Evolutionary conservation across 2,329 filamentous ascomycete genomes (phyloP).

Genomic region (Nemania bipapillata): DNA sequence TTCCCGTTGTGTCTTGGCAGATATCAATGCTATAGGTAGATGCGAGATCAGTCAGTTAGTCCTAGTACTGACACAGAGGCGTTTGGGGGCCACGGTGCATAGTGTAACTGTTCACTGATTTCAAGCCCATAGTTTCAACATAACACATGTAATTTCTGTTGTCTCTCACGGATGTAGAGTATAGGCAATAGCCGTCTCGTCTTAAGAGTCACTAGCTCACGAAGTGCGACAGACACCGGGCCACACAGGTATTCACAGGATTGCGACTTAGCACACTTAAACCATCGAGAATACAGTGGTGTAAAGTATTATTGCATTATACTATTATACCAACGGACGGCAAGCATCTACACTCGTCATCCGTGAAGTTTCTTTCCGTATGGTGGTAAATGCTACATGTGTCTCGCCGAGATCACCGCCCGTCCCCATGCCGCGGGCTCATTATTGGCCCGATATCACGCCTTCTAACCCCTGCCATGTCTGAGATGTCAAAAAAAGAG

Average conservation of each 20-base stretch:
- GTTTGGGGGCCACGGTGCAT: background rate
- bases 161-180: background rate
- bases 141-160: background rate
- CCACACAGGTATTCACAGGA: background rate
- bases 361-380: slow-evolving; percentile 22
- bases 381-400: slow-evolving; percentile 26
- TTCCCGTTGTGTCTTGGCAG: background rate
- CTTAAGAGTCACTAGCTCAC: background rate
- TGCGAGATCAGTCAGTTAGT: background rate
- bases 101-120: background rate
- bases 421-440: slow-evolving; percentile 2
- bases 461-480: slow-evolving; percentile 1
- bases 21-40: background rate
- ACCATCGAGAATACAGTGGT: background rate
- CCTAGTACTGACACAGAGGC: background rate
- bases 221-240: background rate
- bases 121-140: background rate
- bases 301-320: slow-evolving; percentile 39
- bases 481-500: background rate
- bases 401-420: slow-evolving; percentile 9
- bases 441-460: slow-evolving; percentile 1
- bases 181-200: background rate
- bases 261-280: background rate
- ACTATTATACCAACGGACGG: slow-evolving; percentile 24
- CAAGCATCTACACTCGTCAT: slow-evolving; percentile 27